Base-by-base conservation (phyloP, 2,329 filamentous ascomycete genomes). In the Herpotrichia juniperi region DNA sequence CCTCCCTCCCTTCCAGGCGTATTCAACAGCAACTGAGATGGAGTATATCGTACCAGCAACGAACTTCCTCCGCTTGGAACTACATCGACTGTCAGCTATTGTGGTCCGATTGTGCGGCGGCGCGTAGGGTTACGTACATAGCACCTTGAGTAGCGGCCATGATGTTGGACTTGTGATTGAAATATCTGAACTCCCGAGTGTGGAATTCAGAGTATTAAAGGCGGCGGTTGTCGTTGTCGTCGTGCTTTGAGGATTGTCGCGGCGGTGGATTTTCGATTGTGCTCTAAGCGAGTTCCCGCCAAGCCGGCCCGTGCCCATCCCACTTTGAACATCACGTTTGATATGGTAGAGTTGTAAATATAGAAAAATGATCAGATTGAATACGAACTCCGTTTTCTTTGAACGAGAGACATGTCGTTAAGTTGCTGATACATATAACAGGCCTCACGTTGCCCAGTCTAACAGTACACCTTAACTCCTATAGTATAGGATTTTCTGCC, bases 61-160 rank as follows among this genome's bases (percentile, higher is more conserved):
- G 79, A 81, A 79, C 78, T 81, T 93, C 87, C 90, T 90, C 81
- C 89, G 83, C 88, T 93, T 93, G 80, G 89, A 93, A 81, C 90
- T 93, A 77, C 53, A 49, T 52, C 39, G 51, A 35, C 6, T 12
- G 62, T 73, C 54, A 73, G 71, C 64, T 32, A 55, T 47, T 47
- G 16, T 31, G 30, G 14, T 37, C 31, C 17, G 21, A 28, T 21
- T 35, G 31, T 47, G 44, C 44, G 32, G 44, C 17, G 22, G 30
- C 42, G 19, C 28, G 42, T 44, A 31, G 40, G 25, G 19, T 24
- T 30, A 75, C 73, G 66, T 63, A 76, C 73, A 76, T 76, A 66
- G 73, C 69, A 61, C 66, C 68, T 58, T 74, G 71, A 60, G 72
- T 69, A 57, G 73, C 71, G 64, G 73, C 73, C 73, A 76, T 76